Conservation (phyloP, 1,284 basidiomycete species). For the Moesziomyces globuligerus region DNA sequence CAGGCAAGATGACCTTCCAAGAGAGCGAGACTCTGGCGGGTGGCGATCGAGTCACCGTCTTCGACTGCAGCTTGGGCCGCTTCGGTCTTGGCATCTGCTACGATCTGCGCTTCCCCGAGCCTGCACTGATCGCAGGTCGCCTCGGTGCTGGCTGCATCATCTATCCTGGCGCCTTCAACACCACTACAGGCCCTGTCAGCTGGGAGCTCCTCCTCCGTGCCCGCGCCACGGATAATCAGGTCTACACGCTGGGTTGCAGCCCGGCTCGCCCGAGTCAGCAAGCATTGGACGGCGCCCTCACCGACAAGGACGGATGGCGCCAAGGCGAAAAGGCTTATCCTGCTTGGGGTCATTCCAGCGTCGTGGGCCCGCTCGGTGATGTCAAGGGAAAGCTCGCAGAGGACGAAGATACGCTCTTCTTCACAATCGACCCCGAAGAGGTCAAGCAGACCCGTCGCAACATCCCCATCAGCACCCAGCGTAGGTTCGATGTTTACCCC, state of each 20-base stretch:
- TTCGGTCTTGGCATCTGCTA: constrained; percentile 89
- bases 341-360: constrained; percentile 62
- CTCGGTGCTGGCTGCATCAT: constrained; percentile 87
- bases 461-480: constrained; percentile 60
- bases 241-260: constrained; percentile 94
- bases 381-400: constrained; percentile 82
- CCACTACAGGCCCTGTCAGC: constrained; percentile 92
- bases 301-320: constrained; percentile 32
- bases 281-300: constrained; percentile 33
- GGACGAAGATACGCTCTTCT: constrained; percentile 77
- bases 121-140: constrained; percentile 89
- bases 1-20: constrained; percentile 96
- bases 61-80: constrained; percentile 92
- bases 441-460: constrained; percentile 47
- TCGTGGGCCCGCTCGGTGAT: constrained; percentile 73
- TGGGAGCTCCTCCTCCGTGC: constrained; percentile 93
- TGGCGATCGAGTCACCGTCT: constrained; percentile 80
- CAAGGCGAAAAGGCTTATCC: constrained; percentile 60
- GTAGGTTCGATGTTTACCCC: constrained; percentile 60
- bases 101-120: constrained; percentile 86
- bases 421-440: constrained; percentile 55
- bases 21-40: constrained; percentile 92
- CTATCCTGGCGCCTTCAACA: constrained; percentile 72
- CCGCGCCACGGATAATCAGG: constrained; percentile 93
- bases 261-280: constrained; percentile 84